These are phyloP conservation scores for Fusarium aywerte DNA, from an alignment of 2,329 filamentous ascomycete species.

Conservation along the genomic window DNA sequence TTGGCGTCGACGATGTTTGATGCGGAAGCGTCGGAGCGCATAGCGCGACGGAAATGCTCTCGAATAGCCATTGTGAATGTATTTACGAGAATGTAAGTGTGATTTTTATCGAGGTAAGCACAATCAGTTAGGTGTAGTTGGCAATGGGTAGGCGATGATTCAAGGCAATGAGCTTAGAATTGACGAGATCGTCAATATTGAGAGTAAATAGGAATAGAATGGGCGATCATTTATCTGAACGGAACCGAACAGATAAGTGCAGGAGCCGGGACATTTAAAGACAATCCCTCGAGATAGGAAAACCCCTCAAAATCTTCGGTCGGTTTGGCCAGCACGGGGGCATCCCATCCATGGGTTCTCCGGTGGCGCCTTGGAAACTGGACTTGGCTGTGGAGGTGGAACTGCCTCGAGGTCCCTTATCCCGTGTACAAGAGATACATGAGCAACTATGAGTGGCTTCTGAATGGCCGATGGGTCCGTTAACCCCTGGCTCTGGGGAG, in stretches of 20 bases:
- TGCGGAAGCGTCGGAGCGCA: slow-evolving; percentile 51
- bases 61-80: slow-evolving; percentile 54
- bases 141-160: slow-evolving; percentile 3
- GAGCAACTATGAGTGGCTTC: slow-evolving; percentile 3
- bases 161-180: slow-evolving; percentile 17
- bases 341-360: slow-evolving; percentile 35
- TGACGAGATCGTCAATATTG: slow-evolving; percentile 16
- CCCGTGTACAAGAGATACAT: slow-evolving; percentile 32
- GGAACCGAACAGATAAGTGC: slow-evolving; percentile 20
- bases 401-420: slow-evolving; percentile 24
- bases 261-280: slow-evolving; percentile 38
- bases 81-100: slow-evolving; percentile 1
- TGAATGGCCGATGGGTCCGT: slow-evolving; percentile 18
- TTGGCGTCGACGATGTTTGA: slow-evolving; percentile 50
- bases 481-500: slow-evolving; percentile 14
- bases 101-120: slow-evolving; percentile 8
- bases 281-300: slow-evolving; percentile 39
- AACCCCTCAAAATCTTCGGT: slow-evolving; percentile 45
- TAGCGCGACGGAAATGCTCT: slow-evolving; percentile 55
- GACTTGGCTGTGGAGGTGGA: slow-evolving; percentile 40
- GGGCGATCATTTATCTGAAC: slow-evolving; percentile 28
- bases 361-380: slow-evolving; percentile 39
- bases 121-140: slow-evolving; percentile 1
- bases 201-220: slow-evolving; percentile 8
- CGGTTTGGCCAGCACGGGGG: slow-evolving; percentile 40